Conservation (phyloP, 2,329 filamentous ascomycete genomes). For the Microascus cirrosus region DNA sequence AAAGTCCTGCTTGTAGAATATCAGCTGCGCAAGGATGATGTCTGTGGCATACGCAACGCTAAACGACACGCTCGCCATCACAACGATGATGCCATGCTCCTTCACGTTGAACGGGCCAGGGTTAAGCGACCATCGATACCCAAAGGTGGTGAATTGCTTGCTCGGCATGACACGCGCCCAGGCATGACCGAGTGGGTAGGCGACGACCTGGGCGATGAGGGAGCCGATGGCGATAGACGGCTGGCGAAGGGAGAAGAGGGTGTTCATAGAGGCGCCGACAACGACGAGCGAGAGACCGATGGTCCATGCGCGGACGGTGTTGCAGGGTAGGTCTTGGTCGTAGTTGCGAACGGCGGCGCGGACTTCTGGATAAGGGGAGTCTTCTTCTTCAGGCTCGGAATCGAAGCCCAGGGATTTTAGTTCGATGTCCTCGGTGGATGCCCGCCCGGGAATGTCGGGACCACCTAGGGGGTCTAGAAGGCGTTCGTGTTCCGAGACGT, state of each 20-base stretch:
- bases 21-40: conserved; percentile 57
- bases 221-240: conserved; percentile 50
- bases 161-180: conserved; percentile 47
- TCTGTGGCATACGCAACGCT: conserved; percentile 63
- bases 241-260: conserved; percentile 49
- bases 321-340: conserved; percentile 54
- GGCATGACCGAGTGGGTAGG: conserved; percentile 50
- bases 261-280: conserved; percentile 49
- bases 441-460: conserved; percentile 6
- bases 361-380: conserved; percentile 58
- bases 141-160: conserved; percentile 37
- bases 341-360: conserved; percentile 53
- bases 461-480: conserved; percentile 35
- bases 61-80: conserved; percentile 63
- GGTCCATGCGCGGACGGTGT: conserved; percentile 54
- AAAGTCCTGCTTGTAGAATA: conserved; percentile 63
- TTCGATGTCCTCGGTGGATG: conserved; percentile 9
- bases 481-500: conserved; percentile 42
- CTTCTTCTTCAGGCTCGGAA: conserved; percentile 26
- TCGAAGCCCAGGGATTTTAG: conserved; percentile 9
- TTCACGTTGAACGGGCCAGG: conserved; percentile 61
- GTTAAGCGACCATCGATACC: conserved; percentile 46
- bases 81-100: conserved; percentile 56
- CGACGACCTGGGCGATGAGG: conserved; percentile 52
- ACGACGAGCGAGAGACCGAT: conserved; percentile 48